A percentile compares a stretch with the other conserved stretches of the same genome.
These are phyloP conservation scores for Megacollybia marginata DNA, from an alignment of 768 basidiomycete genomes.

Conservation along the genomic window DNA sequence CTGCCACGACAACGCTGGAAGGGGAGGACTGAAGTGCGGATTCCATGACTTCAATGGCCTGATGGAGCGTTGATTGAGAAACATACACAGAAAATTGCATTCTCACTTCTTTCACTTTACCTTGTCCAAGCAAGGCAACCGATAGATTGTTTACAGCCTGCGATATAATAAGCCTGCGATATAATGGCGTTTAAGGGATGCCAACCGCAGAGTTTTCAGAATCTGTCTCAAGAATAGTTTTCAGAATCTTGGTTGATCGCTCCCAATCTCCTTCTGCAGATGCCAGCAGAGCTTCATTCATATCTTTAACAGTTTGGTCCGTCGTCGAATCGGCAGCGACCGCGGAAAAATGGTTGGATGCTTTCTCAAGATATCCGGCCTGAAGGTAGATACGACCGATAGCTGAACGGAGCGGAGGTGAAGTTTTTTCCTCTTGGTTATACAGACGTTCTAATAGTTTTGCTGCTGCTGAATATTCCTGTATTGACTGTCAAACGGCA, in stretches of 20 bases:
- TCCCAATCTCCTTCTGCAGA: constrained; percentile 68
- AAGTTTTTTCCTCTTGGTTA: constrained; percentile 27
- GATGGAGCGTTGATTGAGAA: not conserved
- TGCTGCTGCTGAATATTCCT: constrained; percentile 69
- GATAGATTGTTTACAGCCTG: constrained; percentile 75
- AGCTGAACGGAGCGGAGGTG: constrained; percentile 57
- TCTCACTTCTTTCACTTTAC: constrained; percentile 62
- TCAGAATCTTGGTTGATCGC: constrained; percentile 38
- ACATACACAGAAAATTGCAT: not conserved
- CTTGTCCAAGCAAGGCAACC: constrained; percentile 64
- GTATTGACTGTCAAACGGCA: not conserved
- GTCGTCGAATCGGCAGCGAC: constrained; percentile 39
- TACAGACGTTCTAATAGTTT: constrained; percentile 65
- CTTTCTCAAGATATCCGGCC: constrained; percentile 54
- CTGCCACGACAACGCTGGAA: constrained; percentile 63
- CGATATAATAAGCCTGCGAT: not conserved
- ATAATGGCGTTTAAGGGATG: not conserved
- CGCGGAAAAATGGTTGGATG: constrained; percentile 48
- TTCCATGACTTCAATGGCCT: constrained; percentile 72
- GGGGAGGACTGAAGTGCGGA: constrained; percentile 55
- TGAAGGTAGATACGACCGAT: constrained; percentile 73
- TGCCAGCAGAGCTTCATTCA: constrained; percentile 63
- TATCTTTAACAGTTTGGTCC: constrained; percentile 37
- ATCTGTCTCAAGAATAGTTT: constrained; percentile 39
- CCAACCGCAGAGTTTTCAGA: constrained; percentile 54